phyloP scores from a whole-genome alignment of 768 basidiomycete species.

The Termitomyces titanicus region DNA sequence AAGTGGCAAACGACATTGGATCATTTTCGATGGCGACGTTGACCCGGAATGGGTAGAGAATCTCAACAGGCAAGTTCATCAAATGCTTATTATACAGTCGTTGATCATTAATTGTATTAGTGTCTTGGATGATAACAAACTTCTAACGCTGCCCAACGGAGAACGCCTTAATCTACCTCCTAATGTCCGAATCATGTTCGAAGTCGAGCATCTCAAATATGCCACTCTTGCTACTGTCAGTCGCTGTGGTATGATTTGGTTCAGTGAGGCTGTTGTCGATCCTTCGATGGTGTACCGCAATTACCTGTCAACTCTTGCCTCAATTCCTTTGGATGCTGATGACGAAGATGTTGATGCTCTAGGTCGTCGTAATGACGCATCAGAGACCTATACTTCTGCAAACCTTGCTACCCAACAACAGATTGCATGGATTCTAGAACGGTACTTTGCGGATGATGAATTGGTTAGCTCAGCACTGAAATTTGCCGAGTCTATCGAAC shows the following conservation, averaged over 20 bases:
- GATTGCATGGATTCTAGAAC: slow-evolving; percentile 70
- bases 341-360: slow-evolving; percentile 78
- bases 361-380: slow-evolving; percentile 54
- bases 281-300: slow-evolving; percentile 89
- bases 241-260: slow-evolving; percentile 99
- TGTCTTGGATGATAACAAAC: slow-evolving; percentile 97
- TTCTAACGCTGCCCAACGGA: slow-evolving; percentile 95
- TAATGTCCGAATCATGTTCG: slow-evolving; percentile 99
- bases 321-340: slow-evolving; percentile 79
- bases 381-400: slow-evolving; percentile 51
- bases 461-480: slow-evolving; percentile 76
- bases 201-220: slow-evolving; percentile 96
- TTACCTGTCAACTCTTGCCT: slow-evolving; percentile 75
- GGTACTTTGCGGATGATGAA: slow-evolving; percentile 79
- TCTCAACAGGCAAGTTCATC: slow-evolving; percentile 77
- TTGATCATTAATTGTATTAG: slow-evolving; percentile 35
- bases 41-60: slow-evolving; percentile 99
- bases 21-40: slow-evolving; percentile 98
- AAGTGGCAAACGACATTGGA: slow-evolving; percentile 96
- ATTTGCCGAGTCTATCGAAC: slow-evolving; percentile 83
- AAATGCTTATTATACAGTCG: not conserved
- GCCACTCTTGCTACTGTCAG: slow-evolving; percentile 98
- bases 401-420: slow-evolving; percentile 75
- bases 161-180: slow-evolving; percentile 95
- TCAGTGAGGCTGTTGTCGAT: slow-evolving; percentile 94